Evolutionary conservation across 2,329 filamentous ascomycete species (phyloP), one percentile per base, ranked within the genome.

Genomic region (Malbranchea zuffiana): DNA sequence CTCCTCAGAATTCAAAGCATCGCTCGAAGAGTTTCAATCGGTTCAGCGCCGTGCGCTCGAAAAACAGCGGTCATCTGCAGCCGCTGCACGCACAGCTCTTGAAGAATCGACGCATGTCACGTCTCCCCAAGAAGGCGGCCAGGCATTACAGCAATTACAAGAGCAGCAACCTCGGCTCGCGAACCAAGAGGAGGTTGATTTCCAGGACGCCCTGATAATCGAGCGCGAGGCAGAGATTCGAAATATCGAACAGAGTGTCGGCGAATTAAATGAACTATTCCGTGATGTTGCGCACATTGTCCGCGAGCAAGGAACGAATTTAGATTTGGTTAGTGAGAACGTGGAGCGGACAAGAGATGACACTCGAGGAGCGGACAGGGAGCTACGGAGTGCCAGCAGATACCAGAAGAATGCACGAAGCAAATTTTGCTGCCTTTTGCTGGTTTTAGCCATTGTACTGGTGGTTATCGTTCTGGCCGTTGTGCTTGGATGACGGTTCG

Each of bases 201-300:
- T 95, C 65, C 90, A 98, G 56, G 90, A 98, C 50, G 79, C 82
- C 11, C 69, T 98, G 41, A 98, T 98, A 54, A 80, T 92, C 43
- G 88, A 98, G 68, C 86, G 92, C 37, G 90, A 98, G 61, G 78
- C 85, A 40, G 90, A 98, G 66, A 98, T 98, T 48, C 80, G 87
- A 44, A 92, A 93, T 56, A 98, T 98, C 52, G 90, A 96, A 65
- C 87, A 95, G 60, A 86, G 83, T 38, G 90, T 98, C 5, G 82
- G 82, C 38, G 90, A 98, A 53, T 67, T 98, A 44, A 98, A 98
- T 52, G 90, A 96, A 54, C 72, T 98, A 28, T 98, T 98, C 69
- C 74, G 87, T 45, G 88, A 98, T 65, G 86, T 98, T n/a, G 90
- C 88, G 31, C 86, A 94, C 59, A 95, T 98, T 59, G 87, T 98